Percentiles rank a stretch among this genome's conserved stretches.
These are phyloP conservation scores for Fraxinus angustifolia DNA, from an alignment of 305 asterid species.

Conservation along the genomic window DNA sequence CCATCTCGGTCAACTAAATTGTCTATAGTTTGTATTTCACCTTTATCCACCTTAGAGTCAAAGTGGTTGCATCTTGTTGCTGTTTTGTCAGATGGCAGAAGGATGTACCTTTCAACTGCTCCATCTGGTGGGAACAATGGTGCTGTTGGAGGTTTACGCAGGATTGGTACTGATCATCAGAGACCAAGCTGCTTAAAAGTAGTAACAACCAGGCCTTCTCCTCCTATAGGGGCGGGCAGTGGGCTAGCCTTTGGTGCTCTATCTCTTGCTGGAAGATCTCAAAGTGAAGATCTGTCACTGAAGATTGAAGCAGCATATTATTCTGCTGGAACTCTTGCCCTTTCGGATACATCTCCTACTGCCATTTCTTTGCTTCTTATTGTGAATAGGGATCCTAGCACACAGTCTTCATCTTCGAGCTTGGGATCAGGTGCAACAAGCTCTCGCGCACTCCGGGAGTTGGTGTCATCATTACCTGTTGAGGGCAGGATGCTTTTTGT, in stretches of 20 bases:
- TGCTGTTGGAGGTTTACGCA: slow-evolving; percentile 64
- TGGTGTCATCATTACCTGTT: slow-evolving; percentile 74
- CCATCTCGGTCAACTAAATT: slow-evolving; percentile 62
- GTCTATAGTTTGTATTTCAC: slow-evolving; percentile 82
- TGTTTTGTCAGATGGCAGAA: slow-evolving; percentile 89
- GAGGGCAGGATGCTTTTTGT: slow-evolving; percentile 93
- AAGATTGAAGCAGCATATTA: slow-evolving; percentile 88
- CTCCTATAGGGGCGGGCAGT: slow-evolving; percentile 83
- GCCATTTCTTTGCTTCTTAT: slow-evolving; percentile 80
- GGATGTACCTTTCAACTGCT: slow-evolving; percentile 92
- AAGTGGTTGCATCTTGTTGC: slow-evolving; percentile 95
- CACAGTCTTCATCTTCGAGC: slow-evolving; percentile 66
- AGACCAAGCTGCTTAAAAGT: slow-evolving; percentile 90
- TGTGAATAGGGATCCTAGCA: slow-evolving; percentile 68
- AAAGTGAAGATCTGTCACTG: slow-evolving; percentile 72
- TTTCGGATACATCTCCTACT: slow-evolving; percentile 89
- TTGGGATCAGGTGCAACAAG: slow-evolving; percentile 66
- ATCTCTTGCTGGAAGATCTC: slow-evolving; percentile 85
- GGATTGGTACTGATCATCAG: slow-evolving; percentile 48
- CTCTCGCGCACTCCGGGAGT: slow-evolving; percentile 85
- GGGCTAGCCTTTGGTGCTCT: slow-evolving; percentile 80
- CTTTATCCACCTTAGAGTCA: slow-evolving; percentile 79
- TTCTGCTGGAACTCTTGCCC: slow-evolving; percentile 78
- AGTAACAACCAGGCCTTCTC: slow-evolving; percentile 91
- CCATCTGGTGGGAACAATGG: slow-evolving; percentile 73